These are phyloP conservation scores for Dictyostelium firmibasis DNA, from an alignment of 78 protist genomes.

Conservation along the genomic window DNA sequence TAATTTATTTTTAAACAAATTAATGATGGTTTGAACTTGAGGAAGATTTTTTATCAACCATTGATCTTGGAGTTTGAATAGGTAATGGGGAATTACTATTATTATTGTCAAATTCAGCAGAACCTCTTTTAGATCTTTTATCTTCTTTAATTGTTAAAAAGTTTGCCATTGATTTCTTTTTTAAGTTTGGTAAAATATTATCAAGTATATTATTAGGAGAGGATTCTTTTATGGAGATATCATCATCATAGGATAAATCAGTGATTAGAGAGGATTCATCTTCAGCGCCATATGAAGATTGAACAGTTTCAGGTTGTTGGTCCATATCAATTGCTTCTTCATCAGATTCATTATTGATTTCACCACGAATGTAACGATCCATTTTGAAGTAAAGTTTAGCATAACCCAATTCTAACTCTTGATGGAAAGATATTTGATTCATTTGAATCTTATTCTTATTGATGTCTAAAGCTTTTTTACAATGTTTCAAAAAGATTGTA, in stretches of 20 bases:
- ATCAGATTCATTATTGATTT: slow-evolving; percentile 44
- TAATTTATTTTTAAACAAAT: background rate
- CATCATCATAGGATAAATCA: slow-evolving; percentile 50
- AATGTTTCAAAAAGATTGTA: slow-evolving; percentile 23
- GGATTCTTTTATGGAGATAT: background rate
- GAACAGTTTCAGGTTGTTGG: background rate
- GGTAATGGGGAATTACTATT: background rate
- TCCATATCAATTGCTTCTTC: background rate
- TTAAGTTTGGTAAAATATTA: background rate
- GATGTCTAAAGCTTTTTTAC: slow-evolving; percentile 8
- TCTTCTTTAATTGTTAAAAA: slow-evolving; percentile 49
- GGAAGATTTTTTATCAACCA: background rate
- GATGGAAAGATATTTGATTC: slow-evolving; percentile 47
- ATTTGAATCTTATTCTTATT: slow-evolving; percentile 9
- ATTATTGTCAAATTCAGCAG: slow-evolving; percentile 2
- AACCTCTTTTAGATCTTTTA: background rate
- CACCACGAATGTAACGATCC: slow-evolving; percentile 53
- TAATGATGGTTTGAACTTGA: background rate
- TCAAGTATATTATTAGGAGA: background rate
- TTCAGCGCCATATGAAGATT: background rate
- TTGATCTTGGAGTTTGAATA: slow-evolving; percentile 5
- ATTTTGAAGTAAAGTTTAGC: slow-evolving; percentile 11
- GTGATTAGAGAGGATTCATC: slow-evolving; percentile 46
- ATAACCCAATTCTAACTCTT: slow-evolving; percentile 60
- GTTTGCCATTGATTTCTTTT: background rate